Evolutionary conservation across 2,329 filamentous ascomycete genomes (phyloP).

Genomic region (Aaosphaeria pasadenensis): DNA sequence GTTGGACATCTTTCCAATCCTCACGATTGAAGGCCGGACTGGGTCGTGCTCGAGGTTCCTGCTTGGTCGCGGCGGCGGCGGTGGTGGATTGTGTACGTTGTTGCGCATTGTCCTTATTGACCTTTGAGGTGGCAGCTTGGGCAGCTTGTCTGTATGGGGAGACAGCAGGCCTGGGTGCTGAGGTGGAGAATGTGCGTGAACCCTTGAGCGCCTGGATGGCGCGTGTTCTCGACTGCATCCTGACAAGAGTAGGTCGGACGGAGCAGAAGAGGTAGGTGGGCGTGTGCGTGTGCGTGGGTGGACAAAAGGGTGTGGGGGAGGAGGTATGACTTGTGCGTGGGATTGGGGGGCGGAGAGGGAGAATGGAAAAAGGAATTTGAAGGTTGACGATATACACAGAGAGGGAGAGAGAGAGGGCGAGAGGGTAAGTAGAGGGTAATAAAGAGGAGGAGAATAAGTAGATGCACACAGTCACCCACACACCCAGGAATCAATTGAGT

Average conservation of each 20-base stretch:
- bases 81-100: constrained; percentile 44
- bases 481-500: no score
- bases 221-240: constrained; percentile 35
- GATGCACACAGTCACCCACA: no score
- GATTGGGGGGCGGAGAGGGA: not conserved
- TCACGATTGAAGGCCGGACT: constrained; percentile 52
- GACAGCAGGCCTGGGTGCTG: constrained; percentile 38
- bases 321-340: not conserved
- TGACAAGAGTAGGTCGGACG: constrained; percentile 7
- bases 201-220: constrained; percentile 35
- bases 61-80: constrained; percentile 26
- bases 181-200: constrained; percentile 44
- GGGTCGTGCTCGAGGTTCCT: constrained; percentile 34
- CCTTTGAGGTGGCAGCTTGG: constrained; percentile 26
- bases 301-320: not conserved
- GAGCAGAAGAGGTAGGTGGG: not conserved
- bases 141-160: constrained; percentile 43
- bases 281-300: not conserved
- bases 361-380: not conserved
- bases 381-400: no score
- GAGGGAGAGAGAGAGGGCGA: no score
- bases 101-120: constrained; percentile 39
- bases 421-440: no score
- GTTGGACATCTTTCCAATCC: constrained; percentile 43
- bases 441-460: no score